A percentile compares a stretch with the other conserved stretches of the same genome.
Evolutionary conservation across 352 stramenopile genomes (phyloP).

Genomic region (Peronospora farinosa): DNA sequence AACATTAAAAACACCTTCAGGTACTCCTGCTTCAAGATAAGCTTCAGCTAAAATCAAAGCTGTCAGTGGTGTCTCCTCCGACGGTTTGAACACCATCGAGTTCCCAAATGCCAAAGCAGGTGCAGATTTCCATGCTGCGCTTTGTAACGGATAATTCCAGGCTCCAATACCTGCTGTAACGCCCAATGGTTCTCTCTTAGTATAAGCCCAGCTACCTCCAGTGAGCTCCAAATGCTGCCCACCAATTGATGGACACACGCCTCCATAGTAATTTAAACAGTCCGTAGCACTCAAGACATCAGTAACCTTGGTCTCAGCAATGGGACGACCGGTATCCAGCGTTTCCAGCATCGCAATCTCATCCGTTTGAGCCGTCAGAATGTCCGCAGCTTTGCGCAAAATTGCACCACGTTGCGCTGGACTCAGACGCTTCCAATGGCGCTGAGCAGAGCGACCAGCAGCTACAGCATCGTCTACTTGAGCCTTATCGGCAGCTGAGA

Average conservation of each 20-base stretch:
- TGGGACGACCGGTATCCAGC: slow-evolving; percentile 67
- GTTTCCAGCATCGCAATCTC: slow-evolving; percentile 70
- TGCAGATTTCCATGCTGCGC: slow-evolving; percentile 73
- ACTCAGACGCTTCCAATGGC: slow-evolving; percentile 55
- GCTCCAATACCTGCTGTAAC: slow-evolving; percentile 71
- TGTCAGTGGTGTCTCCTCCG: slow-evolving; percentile 68
- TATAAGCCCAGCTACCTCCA: slow-evolving; percentile 71
- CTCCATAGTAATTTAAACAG: slow-evolving; percentile 77
- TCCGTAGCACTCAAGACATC: slow-evolving; percentile 68
- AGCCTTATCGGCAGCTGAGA: slow-evolving; percentile 33
- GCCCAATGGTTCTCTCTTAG: slow-evolving; percentile 59
- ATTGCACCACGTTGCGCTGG: slow-evolving; percentile 58
- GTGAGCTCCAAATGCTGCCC: slow-evolving; percentile 64
- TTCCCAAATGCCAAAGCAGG: slow-evolving; percentile 84
- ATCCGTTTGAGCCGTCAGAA: slow-evolving; percentile 53
- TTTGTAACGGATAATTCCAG: slow-evolving; percentile 83
- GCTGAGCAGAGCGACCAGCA: slow-evolving; percentile 37
- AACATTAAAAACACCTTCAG: background rate
- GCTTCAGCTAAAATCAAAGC: slow-evolving; percentile 37
- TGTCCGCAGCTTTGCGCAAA: slow-evolving; percentile 52
- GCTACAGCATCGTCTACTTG: slow-evolving; percentile 54
- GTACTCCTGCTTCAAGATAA: slow-evolving; percentile 67
- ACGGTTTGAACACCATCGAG: slow-evolving; percentile 90
- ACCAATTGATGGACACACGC: slow-evolving; percentile 53
- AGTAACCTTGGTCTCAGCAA: slow-evolving; percentile 64